Evolutionary conservation across 371 early-diverging fungal species (phyloP), one percentile per base, ranked within the genome.

Genomic region (Mucor lusitanicus): DNA sequence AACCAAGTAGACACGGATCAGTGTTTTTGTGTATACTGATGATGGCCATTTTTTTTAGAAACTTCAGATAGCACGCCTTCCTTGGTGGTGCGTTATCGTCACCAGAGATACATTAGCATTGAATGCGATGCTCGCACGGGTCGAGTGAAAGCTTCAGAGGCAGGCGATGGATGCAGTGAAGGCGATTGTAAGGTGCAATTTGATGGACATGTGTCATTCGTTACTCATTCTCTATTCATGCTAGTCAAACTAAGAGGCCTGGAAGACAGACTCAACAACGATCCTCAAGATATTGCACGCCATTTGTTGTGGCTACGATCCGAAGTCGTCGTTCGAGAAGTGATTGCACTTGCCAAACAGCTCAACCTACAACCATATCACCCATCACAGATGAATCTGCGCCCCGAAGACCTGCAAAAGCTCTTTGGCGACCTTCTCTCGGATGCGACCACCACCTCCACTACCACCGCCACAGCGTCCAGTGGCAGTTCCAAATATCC

Each of bases 51-150:
- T n/a, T n/a, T n/a, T n/a, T n/a, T 39, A 28, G 39, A 44, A 4
- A 19, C 58, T 12, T 6, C 19, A 35, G 21, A 19, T 6, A 23
- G 54, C 25, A 63, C 28, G 5, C 71, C 75, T 17, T 73, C 85
- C 32, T 39, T 88, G 8, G 69, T 83, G 28, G 73, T 88, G 15
- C 81, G 82, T 44, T 77, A 85, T 63, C 77, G 85, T 39, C 83
- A 83, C 48, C 81, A 84, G 32, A 77, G 79, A n/a, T 85, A 81
- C 70, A 78, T 88, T 30, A 80, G 78, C 59, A 84, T 88, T 46
- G 80, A 77, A 21, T 59, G 82, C 7, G 88, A 88, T 70, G 69
- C 83, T 58, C 80, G 88, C 19, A 83, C 85, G 2, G 88, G 88
- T 17, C 81, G 78, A 56, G 72, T 86, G 33, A 85, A 82, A 33